phyloP scores from a whole-genome alignment of 2,329 filamentous ascomycete genomes.

The Plenodomus lindquistii region DNA sequence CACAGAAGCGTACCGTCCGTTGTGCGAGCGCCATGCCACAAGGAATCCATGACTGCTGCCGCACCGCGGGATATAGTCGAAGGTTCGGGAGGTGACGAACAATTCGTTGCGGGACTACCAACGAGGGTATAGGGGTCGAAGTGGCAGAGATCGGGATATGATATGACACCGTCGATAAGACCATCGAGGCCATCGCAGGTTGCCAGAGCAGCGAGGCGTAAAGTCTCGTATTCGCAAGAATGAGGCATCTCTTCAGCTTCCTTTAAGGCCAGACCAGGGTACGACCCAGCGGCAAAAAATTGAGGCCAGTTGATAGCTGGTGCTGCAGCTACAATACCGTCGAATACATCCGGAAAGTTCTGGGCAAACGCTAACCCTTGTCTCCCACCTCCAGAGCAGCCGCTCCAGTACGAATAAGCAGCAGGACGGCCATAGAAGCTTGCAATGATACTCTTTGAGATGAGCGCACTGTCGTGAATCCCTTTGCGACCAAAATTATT shows the following conservation, averaged over 20 bases:
- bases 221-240: conserved; percentile 28
- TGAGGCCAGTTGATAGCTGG: conserved; percentile 26
- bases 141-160: conserved; percentile 22
- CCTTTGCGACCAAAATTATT: conserved; percentile 41
- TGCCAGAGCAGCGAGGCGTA: conserved; percentile 19
- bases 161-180: conserved; percentile 25
- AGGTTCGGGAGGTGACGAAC: too few relatives aligned
- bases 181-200: conserved; percentile 32
- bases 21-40: conserved; percentile 17
- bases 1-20: conserved; percentile 20
- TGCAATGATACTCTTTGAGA: conserved; percentile 21
- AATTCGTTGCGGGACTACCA: too few relatives aligned
- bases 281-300: conserved; percentile 13
- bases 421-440: conserved; percentile 35
- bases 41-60: conserved; percentile 17
- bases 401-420: conserved; percentile 38
- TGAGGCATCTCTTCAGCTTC: conserved; percentile 9
- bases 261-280: conserved; percentile 28
- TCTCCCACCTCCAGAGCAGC: conserved; percentile 41
- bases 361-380: conserved; percentile 39
- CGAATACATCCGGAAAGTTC: conserved; percentile 32
- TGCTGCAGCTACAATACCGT: conserved; percentile 37
- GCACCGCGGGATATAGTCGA: conserved; percentile 16
- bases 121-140: conserved; percentile 26
- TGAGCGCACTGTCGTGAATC: conserved; percentile 33